Percentiles rank a stretch among this genome's conserved stretches.
Conservation (phyloP, 2,329 filamentous ascomycete genomes). For the Pseudonectria buxi region DNA sequence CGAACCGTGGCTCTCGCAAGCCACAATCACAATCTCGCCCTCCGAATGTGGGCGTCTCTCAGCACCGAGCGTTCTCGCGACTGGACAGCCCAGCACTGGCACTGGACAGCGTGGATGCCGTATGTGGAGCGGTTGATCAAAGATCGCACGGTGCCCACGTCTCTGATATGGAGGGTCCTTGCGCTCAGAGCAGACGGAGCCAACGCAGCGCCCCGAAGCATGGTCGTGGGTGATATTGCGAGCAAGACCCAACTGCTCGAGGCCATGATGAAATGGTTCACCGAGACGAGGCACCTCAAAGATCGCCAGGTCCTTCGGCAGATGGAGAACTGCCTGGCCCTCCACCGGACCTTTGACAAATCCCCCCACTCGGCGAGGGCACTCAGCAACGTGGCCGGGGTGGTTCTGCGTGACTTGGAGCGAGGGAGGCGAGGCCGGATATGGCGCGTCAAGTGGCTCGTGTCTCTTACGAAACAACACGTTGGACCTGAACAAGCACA, state of each 20-base stretch:
- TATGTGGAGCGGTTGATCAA: conserved; percentile 28
- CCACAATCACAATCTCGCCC: conserved; percentile 19
- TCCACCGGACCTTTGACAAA: conserved; percentile 17
- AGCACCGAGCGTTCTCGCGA: not conserved
- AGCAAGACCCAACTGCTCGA: conserved; percentile 21
- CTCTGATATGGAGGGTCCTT: conserved; percentile 24
- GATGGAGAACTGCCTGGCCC: conserved; percentile 20
- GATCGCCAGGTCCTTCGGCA: conserved; percentile 25
- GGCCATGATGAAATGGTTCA: conserved; percentile 25
- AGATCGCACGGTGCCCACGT: conserved; percentile 19
- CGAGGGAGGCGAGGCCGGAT: conserved; percentile 26
- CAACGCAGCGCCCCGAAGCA: not conserved
- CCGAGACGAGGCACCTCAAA: conserved; percentile 20
- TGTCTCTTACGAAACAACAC: conserved; percentile 16
- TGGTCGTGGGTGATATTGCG: conserved; percentile 1
- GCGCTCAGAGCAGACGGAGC: conserved; percentile 6
- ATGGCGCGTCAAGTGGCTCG: conserved; percentile 24
- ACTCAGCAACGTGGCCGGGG: conserved; percentile 20
- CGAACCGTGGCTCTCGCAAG: conserved; percentile 5
- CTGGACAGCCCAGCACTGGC: conserved; percentile 13
- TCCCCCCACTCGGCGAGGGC: conserved; percentile 16
- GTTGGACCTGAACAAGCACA: conserved; percentile 13
- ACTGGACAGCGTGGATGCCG: conserved; percentile 28
- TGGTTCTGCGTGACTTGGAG: conserved; percentile 28
- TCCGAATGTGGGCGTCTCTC: conserved; percentile 15